Evolutionary conservation across 768 basidiomycete species (phyloP).

Genomic region (Agrocybe praecox): DNA sequence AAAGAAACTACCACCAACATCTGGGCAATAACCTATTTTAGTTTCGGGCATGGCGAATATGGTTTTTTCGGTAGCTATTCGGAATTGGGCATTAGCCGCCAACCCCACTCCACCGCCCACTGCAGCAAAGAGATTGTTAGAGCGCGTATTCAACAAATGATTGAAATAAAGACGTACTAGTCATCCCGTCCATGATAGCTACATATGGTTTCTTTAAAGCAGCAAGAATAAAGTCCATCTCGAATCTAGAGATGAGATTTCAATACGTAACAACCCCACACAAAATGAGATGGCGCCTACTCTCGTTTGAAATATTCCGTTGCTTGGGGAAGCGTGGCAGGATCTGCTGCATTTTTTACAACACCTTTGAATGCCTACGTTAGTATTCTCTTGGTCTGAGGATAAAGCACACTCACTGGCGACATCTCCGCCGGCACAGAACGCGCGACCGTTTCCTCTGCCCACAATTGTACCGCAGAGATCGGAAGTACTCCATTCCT

Average conservation of each 20-base stretch:
- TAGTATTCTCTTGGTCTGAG: neutral
- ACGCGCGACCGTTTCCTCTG: conserved; percentile 71
- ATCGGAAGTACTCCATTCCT: conserved; percentile 79
- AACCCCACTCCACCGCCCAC: conserved; percentile 98
- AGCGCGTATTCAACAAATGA: conserved; percentile 29
- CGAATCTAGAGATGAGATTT: conserved; percentile 56
- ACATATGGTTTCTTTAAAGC: conserved; percentile 87
- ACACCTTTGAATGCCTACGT: conserved; percentile 45
- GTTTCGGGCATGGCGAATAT: conserved; percentile 97
- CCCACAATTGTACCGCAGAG: conserved; percentile 76
- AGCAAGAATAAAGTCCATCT: conserved; percentile 74
- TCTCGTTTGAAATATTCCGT: conserved; percentile 90
- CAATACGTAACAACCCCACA: conserved; percentile 4
- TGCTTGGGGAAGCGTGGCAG: conserved; percentile 60
- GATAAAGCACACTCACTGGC: conserved; percentile 57
- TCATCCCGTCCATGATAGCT: conserved; percentile 86
- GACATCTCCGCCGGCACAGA: conserved; percentile 96
- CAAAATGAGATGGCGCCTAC: conserved; percentile 43
- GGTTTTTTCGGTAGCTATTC: conserved; percentile 93
- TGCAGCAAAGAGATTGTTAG: conserved; percentile 29
- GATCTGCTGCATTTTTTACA: conserved; percentile 49
- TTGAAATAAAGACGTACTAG: conserved; percentile 76
- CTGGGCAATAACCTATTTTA: conserved; percentile 87
- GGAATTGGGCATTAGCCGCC: conserved; percentile 79
- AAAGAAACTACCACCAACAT: conserved; percentile 92